Base-by-base conservation (phyloP, 2,329 filamentous ascomycete species). In the Lachnellula cervina region DNA sequence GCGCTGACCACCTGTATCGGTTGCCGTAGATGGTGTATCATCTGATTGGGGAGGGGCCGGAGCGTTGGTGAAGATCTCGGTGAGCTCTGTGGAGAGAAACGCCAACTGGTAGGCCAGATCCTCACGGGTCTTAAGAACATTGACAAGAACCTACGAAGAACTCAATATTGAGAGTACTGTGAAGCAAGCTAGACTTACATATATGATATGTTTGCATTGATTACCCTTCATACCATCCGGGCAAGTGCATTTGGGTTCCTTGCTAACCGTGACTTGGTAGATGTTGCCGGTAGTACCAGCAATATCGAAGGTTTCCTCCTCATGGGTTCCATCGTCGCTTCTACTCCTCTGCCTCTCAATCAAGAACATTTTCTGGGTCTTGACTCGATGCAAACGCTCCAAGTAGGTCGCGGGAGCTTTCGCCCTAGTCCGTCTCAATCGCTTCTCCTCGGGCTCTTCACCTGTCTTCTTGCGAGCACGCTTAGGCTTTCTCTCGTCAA, bases 181-280 rank as follows among this genome's bases (percentile, higher is more conserved):
- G 42, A 23, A 25, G 19, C 13, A 23, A 13, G 19, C 8, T 19
- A 13, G 21, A 58, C 59, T 58, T 72, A 80, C 80, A 64, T 84
- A 85, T 46, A 81, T 70, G 44, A 84, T 78, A 61, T 86, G 83
- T 65, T 86, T 86, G 76, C 83, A 87, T 62, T 83, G 79, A 45
- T 81, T 79, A 4, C 81, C 79, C 55, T 80, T 80, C 35, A 47
- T 58, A 25, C 53, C 72, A 67, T 83, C 78, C 0, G 80, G 80
- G 65, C 82, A 85, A 54, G 74, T 74, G 68, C 82, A 85, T 5
- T 62, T 70, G 0, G 82, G 81, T 11, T 74, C 63, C 51, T 78
- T 77, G 55, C 71, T 68, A 52, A 87, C 79, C 11, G 69, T 73
- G 35, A 83, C 76, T n/a, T 73, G 78, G 69, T 87, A 86, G 17